phyloP scores from a whole-genome alignment of 1,284 basidiomycete genomes.

The Cutaneotrichosporon sp. region DNA sequence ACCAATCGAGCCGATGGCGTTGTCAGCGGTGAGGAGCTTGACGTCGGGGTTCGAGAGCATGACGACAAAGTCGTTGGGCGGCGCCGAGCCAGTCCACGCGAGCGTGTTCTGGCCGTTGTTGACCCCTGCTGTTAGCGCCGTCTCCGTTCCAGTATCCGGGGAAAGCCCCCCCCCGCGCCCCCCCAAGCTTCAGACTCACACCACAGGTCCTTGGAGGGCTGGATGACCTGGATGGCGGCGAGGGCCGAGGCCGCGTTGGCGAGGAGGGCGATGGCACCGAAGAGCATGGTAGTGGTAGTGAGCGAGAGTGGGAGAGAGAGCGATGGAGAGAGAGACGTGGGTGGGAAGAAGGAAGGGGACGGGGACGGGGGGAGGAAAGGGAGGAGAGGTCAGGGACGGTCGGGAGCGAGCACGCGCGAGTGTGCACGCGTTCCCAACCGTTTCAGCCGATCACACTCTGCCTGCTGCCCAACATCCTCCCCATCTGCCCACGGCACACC shows the following conservation, averaged over 20 bases:
- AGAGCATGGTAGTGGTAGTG: slow-evolving; percentile 12
- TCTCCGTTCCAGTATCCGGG: too few species aligned
- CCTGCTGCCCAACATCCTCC: too few species aligned
- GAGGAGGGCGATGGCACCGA: slow-evolving; percentile 15
- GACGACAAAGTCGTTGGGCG: slow-evolving; percentile 36
- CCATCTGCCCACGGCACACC: too few species aligned
- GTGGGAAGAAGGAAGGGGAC: background rate
- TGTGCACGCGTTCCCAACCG: too few species aligned
- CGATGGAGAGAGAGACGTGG: slow-evolving; percentile 1
- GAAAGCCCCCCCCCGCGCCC: too few species aligned
- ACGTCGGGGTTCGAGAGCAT: slow-evolving; percentile 29
- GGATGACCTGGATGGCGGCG: slow-evolving; percentile 11
- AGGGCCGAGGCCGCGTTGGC: background rate
- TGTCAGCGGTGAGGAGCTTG: slow-evolving; percentile 24
- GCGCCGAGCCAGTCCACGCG: slow-evolving; percentile 33
- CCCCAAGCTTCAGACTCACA: slow-evolving; percentile 9
- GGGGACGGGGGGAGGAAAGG: background rate
- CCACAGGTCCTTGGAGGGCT: slow-evolving; percentile 13
- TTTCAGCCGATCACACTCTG: too few species aligned
- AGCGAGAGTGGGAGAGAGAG: slow-evolving; percentile 1
- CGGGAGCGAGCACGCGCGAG: too few species aligned
- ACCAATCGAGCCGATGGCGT: slow-evolving; percentile 1
- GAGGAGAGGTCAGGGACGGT: too few species aligned
- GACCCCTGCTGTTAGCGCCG: too few species aligned
- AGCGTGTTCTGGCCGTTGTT: slow-evolving; percentile 41